Evolutionary conservation across 495 filamentous ascomycete genomes (phyloP), one percentile per base, ranked within the genome.

Genomic region (Talaromyces liani): DNA sequence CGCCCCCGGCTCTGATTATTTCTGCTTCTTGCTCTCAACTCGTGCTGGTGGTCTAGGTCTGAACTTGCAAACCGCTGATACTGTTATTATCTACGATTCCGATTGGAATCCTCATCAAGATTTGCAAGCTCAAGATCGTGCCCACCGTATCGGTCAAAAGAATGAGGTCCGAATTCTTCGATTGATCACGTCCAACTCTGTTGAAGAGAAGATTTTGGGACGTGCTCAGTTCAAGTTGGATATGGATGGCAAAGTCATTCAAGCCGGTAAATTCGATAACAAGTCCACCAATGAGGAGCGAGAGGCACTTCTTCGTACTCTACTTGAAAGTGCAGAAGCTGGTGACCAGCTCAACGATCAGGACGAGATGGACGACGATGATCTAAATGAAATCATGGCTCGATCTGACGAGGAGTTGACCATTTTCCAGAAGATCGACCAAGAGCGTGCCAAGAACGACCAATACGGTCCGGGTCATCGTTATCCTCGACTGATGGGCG

Each of bases 61-160:
- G 58, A 98, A 98, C 71, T 74, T 98, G 69, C 94, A 98, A 74
- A 95, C 93, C 14, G 94, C 94, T 47, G 94, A 98, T 78, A 98
- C 94, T 0, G 94, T 98, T 75, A 96, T 98, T 70, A 98, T 98
- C 66, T 98, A 95, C 75, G 94, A 98, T 75, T 98, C 94, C 0
- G 94, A 98, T 79, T 98, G 94, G 94, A 98, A 98, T 78, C 94
- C 94, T 69, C 94, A 98, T 76, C 94, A 98, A 76, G 94, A 98
- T 88, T 78, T 98, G 72, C 94, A 98, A 77, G 94, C 94, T 31
- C 94, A 98, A 73, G 94, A 98, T 87, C 93, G 94, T 86, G 94
- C 94, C 24, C 94, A 98, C 85, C 94, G 94, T 87, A 98, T 98
- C 66, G 94, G 94, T 58, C 94, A 98, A 74, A 98, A 98, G 86